phyloP scores from a whole-genome alignment of 176 grass and related monocot species.

The Ensete glaucum region DNA sequence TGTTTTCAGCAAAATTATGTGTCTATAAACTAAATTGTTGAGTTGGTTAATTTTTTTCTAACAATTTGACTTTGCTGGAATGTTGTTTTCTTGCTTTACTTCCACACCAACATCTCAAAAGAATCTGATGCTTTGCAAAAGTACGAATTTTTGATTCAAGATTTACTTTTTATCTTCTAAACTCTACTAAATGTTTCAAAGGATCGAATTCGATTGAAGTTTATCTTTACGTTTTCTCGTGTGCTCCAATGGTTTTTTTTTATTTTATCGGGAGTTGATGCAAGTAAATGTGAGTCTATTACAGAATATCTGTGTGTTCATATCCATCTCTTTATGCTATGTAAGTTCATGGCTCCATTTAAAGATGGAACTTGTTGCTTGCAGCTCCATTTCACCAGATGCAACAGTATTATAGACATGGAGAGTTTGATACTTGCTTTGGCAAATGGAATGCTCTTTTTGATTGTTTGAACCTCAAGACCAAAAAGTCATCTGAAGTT shows the following conservation, averaged over 20 bases:
- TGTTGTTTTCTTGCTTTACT: too few species aligned
- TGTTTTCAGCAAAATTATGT: too few species aligned
- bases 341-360: not conserved
- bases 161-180: not conserved
- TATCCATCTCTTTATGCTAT: not conserved
- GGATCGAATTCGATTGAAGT: not conserved
- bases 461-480: slow-evolving; percentile 68
- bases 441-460: slow-evolving; percentile 62
- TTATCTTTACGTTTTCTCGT: not conserved
- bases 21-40: too few species aligned
- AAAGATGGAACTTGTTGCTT: not conserved
- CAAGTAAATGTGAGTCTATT: not conserved
- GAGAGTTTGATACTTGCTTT: slow-evolving; percentile 76
- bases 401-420: slow-evolving; percentile 71
- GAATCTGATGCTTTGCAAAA: too few species aligned
- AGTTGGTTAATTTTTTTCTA: too few species aligned
- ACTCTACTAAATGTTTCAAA: not conserved
- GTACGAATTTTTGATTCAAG: too few species aligned
- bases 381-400: slow-evolving; percentile 82
- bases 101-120: too few species aligned
- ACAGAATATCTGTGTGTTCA: not conserved
- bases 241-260: not conserved
- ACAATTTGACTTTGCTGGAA: too few species aligned
- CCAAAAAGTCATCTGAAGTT: slow-evolving; percentile 36
- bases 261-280: not conserved